Evolutionary conservation across 192 early-diverging fungal species (phyloP), one percentile per base, ranked within the genome.

Genomic region (Obelidium mucronatum): DNA sequence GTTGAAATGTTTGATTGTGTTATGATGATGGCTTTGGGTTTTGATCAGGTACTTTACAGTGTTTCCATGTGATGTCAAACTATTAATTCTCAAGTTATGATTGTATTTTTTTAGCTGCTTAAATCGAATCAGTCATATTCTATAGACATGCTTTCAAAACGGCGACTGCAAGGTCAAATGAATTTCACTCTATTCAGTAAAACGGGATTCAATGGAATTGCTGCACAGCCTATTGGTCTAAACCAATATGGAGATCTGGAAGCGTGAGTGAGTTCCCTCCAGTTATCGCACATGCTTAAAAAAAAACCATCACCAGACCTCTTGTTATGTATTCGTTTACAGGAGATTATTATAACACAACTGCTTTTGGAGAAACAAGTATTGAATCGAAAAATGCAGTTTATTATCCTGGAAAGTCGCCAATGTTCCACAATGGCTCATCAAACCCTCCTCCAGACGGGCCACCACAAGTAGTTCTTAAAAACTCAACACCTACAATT

Each of bases 281-380:
- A 17, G 33, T 22, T 15, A 28, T 61, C 24, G 59, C 22, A 30
- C 0, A 1, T 61, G n/a, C n/a, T 61, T 2, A 26, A 28, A 31
- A 61, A 30, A 22, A 61, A 61, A 15, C 33, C 33, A n/a, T n/a
- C n/a, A n/a, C n/a, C n/a, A n/a, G n/a, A n/a, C n/a, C n/a, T n/a
- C n/a, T n/a, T n/a, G n/a, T n/a, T n/a, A n/a, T n/a, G n/a, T n/a
- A n/a, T n/a, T n/a, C n/a, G n/a, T n/a, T n/a, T n/a, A n/a, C n/a
- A n/a, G 66, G 66, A 24, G 55, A 58, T 58, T 58, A 28, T 26
- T 22, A 58, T 26, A 58, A 58, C 30, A 22, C 8, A 8, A 58
- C 40, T 40, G 69, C 51, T 2, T 54, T 72, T 58, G 69, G 69
- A 1, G 31, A 72, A 72, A 72, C 69, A 19, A 58, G 58, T 28